These are phyloP conservation scores for Ascochyta rabiei DNA, from an alignment of 2,329 filamentous ascomycete genomes.

Conservation along the genomic window DNA sequence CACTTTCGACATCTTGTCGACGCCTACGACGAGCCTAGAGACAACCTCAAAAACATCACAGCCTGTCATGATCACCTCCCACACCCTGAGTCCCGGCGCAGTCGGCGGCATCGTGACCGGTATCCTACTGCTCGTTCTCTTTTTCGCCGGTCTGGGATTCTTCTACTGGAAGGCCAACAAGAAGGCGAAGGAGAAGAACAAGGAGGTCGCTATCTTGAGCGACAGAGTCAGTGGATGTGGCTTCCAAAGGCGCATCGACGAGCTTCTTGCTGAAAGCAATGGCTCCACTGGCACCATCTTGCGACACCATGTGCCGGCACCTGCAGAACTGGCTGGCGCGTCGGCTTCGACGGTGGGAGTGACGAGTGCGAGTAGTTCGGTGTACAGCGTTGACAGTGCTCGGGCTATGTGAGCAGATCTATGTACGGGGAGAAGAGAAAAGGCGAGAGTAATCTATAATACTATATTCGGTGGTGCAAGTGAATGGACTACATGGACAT, in stretches of 20 bases:
- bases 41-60: neutral
- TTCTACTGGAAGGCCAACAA: constrained; percentile 12
- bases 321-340: neutral
- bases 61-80: neutral
- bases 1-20: neutral
- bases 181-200: constrained; percentile 10
- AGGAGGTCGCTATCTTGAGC: constrained; percentile 10
- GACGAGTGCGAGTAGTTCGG: neutral
- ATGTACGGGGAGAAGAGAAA: too few species aligned
- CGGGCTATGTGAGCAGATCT: neutral
- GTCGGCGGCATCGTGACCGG: neutral
- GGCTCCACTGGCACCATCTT: neutral
- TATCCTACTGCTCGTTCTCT: neutral
- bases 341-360: neutral
- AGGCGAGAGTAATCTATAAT: too few species aligned
- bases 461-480: too few species aligned
- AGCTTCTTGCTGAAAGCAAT: constrained; percentile 2
- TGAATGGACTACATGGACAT: too few species aligned
- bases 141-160: constrained; percentile 1
- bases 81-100: neutral
- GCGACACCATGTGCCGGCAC: neutral
- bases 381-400: neutral
- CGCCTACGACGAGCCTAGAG: neutral
- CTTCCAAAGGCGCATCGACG: constrained; percentile 11
- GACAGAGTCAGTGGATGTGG: constrained; percentile 14